These are phyloP conservation scores for Teunomyces panamensis DNA, from an alignment of 805 yeast genomes.

Conservation along the genomic window DNA sequence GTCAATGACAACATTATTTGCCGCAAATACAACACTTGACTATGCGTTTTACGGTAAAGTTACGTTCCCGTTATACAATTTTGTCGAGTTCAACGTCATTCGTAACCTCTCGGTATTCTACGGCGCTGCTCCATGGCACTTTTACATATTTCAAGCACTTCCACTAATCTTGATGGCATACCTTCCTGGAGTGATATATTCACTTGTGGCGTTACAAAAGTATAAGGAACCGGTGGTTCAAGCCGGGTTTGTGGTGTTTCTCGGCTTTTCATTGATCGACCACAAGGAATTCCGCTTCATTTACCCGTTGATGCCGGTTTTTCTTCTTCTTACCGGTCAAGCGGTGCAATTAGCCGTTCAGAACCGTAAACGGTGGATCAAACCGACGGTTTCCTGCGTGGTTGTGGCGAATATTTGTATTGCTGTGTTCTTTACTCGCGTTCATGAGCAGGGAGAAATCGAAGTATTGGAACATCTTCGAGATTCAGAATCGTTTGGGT, in stretches of 20 bases:
- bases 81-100: constrained; percentile 74
- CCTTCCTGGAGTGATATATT: constrained; percentile 54
- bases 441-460: constrained; percentile 86
- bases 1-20: constrained; percentile 25
- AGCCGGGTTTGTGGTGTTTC: constrained; percentile 42
- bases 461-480: constrained; percentile 58
- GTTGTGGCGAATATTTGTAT: constrained; percentile 35
- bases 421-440: constrained; percentile 53
- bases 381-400: not conserved
- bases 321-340: constrained; percentile 50
- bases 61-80: constrained; percentile 64
- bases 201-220: constrained; percentile 8
- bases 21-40: constrained; percentile 49
- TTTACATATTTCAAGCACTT: constrained; percentile 77
- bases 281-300: constrained; percentile 94
- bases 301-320: constrained; percentile 76
- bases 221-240: constrained; percentile 17
- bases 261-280: constrained; percentile 58
- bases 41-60: constrained; percentile 53
- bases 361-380: not conserved
- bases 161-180: constrained; percentile 72
- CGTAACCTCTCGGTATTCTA: constrained; percentile 75
- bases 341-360: not conserved
- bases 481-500: constrained; percentile 58
- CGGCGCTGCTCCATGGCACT: constrained; percentile 82